Evolutionary conservation across 176 grass and related monocot genomes (phyloP), one percentile per base, ranked within the genome.

Genomic region (Rhipidocladum racemiflorum): DNA sequence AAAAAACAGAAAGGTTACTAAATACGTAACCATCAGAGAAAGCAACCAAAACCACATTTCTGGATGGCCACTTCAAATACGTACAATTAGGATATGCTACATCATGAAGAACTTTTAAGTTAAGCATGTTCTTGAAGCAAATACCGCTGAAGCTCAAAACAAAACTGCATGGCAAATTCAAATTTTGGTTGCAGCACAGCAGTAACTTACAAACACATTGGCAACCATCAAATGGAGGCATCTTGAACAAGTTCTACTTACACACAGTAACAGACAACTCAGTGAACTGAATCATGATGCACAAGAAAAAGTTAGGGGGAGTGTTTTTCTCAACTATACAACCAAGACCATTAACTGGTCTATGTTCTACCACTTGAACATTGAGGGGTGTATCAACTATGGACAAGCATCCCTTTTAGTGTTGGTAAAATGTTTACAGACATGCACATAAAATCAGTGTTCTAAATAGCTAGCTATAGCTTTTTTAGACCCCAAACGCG

Each of bases 1-100:
- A 50, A 86, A 43, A 80, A 75, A 72, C 14, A 62, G 44, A 50
- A 77, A 2, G 57, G 42, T 53, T 63, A 21, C 42, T 38, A 38
- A 38, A 6, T 38, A 12, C 0, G 62, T 36, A 78, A 85, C 15
- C 27, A 46, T 63, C 40, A 9, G 36, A 81, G 54, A 64, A 5
- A 0, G 0, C 18, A 62, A 66, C 21, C 11, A 25, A 39, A 64
- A 49, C 18, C 15, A 62, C 9, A 32, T 21, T 61, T 73, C 46
- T 67, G 20, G 4, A 57, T 50, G 13, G 45, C 14, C 15, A 3
- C 5, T 67, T 81, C 4, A 66, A 60, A 68, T 46, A 61, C 5
- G 15, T 61, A 40, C 24, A 35, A 60, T 61, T 34, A 87, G 43
- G 21, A 48, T 10, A 74, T 70, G 24, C 20, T 78, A 79, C 2